These are phyloP conservation scores for Lojkania enalia DNA, from an alignment of 2,329 filamentous ascomycete species.

Conservation along the genomic window DNA sequence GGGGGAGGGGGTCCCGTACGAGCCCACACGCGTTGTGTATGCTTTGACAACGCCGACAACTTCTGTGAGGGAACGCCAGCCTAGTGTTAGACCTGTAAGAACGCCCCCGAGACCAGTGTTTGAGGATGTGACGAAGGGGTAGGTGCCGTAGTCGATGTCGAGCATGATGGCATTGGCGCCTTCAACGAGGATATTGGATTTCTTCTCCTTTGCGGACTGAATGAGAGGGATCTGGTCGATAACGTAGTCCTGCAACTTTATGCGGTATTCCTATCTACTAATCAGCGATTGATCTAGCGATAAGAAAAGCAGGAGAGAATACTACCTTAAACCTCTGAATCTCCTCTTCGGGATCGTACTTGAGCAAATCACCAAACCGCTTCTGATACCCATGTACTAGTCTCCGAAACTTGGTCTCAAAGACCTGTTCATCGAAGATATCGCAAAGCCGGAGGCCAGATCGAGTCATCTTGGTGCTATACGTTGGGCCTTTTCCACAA, in stretches of 20 bases:
- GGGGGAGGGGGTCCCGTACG: slow-evolving; percentile 23
- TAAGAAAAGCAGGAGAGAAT: no score
- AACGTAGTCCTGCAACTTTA: slow-evolving; percentile 61
- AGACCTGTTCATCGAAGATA: slow-evolving; percentile 66
- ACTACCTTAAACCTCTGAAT: slow-evolving; percentile 61
- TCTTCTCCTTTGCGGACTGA: slow-evolving; percentile 60
- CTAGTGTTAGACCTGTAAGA: slow-evolving; percentile 64
- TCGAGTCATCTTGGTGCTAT: slow-evolving; percentile 66
- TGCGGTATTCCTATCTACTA: slow-evolving; percentile 55
- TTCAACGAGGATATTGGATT: slow-evolving; percentile 67
- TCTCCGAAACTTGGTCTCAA: slow-evolving; percentile 67
- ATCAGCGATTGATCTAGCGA: no score
- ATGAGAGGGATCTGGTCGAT: slow-evolving; percentile 71
- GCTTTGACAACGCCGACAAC: slow-evolving; percentile 70
- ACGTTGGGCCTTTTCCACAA: slow-evolving; percentile 59
- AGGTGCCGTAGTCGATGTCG: slow-evolving; percentile 62
- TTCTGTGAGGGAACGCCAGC: slow-evolving; percentile 63
- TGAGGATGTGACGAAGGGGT: slow-evolving; percentile 64
- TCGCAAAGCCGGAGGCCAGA: slow-evolving; percentile 69
- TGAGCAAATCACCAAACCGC: slow-evolving; percentile 67
- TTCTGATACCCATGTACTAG: slow-evolving; percentile 67
- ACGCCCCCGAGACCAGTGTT: slow-evolving; percentile 64
- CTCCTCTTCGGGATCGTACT: slow-evolving; percentile 72
- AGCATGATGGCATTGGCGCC: slow-evolving; percentile 71
- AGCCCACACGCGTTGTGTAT: slow-evolving; percentile 64